Conservation (phyloP, 2,329 filamentous ascomycete genomes). For the Sporothrix humicola region DNA sequence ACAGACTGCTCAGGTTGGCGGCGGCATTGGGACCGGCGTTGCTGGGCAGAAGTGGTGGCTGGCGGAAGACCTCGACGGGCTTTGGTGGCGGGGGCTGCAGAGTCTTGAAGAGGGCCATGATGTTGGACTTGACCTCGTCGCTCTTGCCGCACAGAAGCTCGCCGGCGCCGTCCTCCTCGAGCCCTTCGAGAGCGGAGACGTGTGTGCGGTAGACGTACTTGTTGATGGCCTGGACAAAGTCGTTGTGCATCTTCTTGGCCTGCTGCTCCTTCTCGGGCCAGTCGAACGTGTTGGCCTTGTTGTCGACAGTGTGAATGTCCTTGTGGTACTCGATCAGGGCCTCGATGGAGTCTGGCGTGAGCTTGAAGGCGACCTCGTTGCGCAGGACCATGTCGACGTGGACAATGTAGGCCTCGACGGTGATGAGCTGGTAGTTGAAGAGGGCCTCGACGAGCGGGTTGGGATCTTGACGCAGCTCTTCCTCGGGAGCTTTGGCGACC, state of each 20-base stretch:
- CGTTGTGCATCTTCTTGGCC: slow-evolving; percentile 95
- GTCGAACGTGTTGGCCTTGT: slow-evolving; percentile 85
- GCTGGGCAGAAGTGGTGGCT: slow-evolving; percentile 83
- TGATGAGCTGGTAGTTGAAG: slow-evolving; percentile 90
- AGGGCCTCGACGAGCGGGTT: slow-evolving; percentile 85
- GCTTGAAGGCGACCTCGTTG: slow-evolving; percentile 97
- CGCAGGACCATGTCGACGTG: slow-evolving; percentile 98
- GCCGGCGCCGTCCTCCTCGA: slow-evolving; percentile 94
- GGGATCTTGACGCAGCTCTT: slow-evolving; percentile 79
- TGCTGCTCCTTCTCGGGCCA: slow-evolving; percentile 98
- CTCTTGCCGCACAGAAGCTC: slow-evolving; percentile 90
- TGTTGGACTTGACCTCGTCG: slow-evolving; percentile 88
- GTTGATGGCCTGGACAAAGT: slow-evolving; percentile 96
- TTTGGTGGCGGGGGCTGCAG: slow-evolving; percentile 85
- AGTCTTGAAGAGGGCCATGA: slow-evolving; percentile 85
- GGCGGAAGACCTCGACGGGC: slow-evolving; percentile 86
- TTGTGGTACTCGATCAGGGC: slow-evolving; percentile 93
- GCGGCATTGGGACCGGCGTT: slow-evolving; percentile 56
- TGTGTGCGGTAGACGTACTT: slow-evolving; percentile 93
- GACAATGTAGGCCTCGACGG: slow-evolving; percentile 96
- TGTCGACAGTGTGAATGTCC: slow-evolving; percentile 90
- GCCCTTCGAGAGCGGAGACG: slow-evolving; percentile 86
- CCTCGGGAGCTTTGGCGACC: slow-evolving; percentile 85
- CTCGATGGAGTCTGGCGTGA: slow-evolving; percentile 93
- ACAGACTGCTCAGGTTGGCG: slow-evolving; percentile 73